Base-by-base conservation (phyloP, 2,329 filamentous ascomycete species). In the Onygena corvina region DNA sequence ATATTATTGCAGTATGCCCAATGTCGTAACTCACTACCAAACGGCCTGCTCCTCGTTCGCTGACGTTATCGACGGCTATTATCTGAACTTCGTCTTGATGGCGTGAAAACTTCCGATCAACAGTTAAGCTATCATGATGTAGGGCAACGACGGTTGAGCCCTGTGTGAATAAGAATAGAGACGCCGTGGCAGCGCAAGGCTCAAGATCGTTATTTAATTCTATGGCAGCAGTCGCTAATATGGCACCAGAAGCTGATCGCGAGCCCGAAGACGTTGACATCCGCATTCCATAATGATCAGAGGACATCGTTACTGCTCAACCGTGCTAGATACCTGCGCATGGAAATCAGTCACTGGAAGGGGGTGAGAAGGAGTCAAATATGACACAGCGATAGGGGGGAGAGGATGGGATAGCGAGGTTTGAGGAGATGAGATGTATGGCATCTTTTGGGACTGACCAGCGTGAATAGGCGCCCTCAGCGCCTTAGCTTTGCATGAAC, bases 1-100 rank as follows among this genome's bases (percentile, higher is more conserved):
- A 98, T 5, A 96, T 86, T 61, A 96, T 94, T 3, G 89, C 87
- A 1, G 86, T 94, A 65, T 90, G 86, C 31, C 86, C 83, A 14
- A 79, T 78, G 72, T 98, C 92, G 61, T 94, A 95, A 69, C 88
- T 96, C 53, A 94, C 86, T 2, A 94, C 88, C 52, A 94, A 70
- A 54, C 89, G 76, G 23, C 90, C 92, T 0, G 83, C 82, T 2
- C 89, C 89, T 53, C 80, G 72, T 57, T 95, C 89, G 65, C 89
- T 95, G 50, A 86, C 80, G 61, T 89, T 96, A 65, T 98, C 92
- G 48, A 93, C 88, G 1, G 83, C 82, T 49, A 98, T 79, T 60
- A 94, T 76, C 49, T 83, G 76, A 25, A 98, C 81, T 56, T 93
- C 83, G 54, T 94, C 85, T 29, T 79, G 76, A 64, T 98, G 92